phyloP scores from a whole-genome alignment of 352 stramenopile species.

The Phytophthora aleatoria region DNA sequence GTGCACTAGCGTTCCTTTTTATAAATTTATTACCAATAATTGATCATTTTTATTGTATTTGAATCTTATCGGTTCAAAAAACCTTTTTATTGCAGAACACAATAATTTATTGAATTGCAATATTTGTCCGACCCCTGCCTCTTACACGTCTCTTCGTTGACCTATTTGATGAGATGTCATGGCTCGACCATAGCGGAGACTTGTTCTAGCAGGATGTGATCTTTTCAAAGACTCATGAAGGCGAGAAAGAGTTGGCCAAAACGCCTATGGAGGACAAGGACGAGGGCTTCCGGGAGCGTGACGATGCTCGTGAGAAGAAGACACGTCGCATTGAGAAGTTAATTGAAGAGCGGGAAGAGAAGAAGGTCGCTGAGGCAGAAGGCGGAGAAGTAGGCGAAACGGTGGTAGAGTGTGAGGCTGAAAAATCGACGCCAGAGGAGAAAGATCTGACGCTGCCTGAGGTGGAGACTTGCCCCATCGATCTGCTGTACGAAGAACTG shows the following conservation, averaged over 20 bases:
- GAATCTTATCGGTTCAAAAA: too few relatives aligned
- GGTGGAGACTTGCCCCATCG: conserved; percentile 57
- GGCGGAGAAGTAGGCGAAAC: not conserved
- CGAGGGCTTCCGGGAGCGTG: conserved; percentile 50
- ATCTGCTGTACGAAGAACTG: conserved; percentile 62
- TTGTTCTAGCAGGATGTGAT: too few relatives aligned
- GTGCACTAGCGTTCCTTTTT: too few relatives aligned
- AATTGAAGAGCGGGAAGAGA: conserved; percentile 51
- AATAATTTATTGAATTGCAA: too few relatives aligned
- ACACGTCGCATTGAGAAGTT: conserved; percentile 56
- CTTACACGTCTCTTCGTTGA: too few relatives aligned
- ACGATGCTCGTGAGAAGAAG: conserved; percentile 58
- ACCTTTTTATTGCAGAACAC: too few relatives aligned
- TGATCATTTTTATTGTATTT: too few relatives aligned
- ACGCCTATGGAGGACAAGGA: conserved; percentile 58
- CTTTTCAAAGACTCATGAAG: not conserved
- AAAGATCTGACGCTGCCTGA: conserved; percentile 55
- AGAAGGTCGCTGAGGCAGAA: conserved; percentile 28
- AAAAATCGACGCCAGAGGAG: conserved; percentile 34
- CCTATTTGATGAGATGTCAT: too few relatives aligned
- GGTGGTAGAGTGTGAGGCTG: conserved; percentile 14
- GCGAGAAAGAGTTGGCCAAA: conserved; percentile 40
- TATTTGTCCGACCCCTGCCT: too few relatives aligned
- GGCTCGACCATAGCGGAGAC: too few relatives aligned
- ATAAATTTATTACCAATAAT: too few relatives aligned